These are phyloP conservation scores for Pythium catenulatum DNA, from an alignment of 352 stramenopile species.

Conservation along the genomic window DNA sequence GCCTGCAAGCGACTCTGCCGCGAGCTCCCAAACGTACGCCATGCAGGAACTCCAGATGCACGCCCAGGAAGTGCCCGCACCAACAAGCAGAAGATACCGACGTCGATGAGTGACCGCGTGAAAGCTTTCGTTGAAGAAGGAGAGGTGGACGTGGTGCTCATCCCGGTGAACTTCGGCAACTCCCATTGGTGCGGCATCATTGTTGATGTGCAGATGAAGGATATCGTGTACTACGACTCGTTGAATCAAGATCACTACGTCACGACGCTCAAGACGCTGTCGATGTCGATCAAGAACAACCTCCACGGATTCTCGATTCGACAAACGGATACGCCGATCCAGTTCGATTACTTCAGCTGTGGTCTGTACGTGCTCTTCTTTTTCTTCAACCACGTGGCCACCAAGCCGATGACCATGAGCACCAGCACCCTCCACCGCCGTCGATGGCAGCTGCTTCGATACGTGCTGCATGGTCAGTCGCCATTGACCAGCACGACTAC, in stretches of 20 bases:
- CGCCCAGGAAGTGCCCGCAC: background rate
- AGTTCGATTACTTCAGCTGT: background rate
- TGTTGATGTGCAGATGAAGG: background rate
- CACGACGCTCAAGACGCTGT: background rate
- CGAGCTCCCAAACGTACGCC: background rate
- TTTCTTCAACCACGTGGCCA: no score
- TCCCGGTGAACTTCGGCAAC: background rate
- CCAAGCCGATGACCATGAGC: no score
- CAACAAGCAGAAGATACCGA: background rate
- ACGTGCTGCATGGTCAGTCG: no score
- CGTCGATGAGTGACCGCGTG: background rate
- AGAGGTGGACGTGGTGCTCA: background rate
- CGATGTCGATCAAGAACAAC: background rate
- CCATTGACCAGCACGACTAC: no score
- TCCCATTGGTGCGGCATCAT: background rate
- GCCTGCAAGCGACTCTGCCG: background rate
- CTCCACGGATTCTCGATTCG: background rate
- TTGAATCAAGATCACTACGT: no score
- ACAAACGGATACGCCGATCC: background rate
- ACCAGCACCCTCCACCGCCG: no score
- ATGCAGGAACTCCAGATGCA: background rate
- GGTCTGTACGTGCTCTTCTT: no score
- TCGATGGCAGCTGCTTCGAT: no score
- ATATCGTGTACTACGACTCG: background rate
- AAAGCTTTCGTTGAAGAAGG: background rate